Base-by-base conservation (phyloP, 148 eudicot species). In the Dysphania ambrosioides region DNA sequence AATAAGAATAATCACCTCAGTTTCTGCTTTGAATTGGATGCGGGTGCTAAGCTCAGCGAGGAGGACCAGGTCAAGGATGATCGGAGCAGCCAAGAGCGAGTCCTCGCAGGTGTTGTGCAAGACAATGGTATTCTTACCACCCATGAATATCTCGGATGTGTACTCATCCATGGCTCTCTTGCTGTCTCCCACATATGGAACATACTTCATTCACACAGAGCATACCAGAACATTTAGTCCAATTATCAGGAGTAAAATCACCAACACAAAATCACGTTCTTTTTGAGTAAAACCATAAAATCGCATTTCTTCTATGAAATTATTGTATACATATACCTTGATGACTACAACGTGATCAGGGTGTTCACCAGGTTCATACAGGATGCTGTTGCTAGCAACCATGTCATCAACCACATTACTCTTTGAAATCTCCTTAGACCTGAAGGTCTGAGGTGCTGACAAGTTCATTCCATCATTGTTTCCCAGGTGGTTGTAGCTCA, bases 161-260 rank as follows among this genome's bases (percentile, higher is more conserved):
- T 94, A 94, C 84, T 94, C 97, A 53, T 94, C 98, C 98, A 94
- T 94, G 29, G 98, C 98, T 74, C 97, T 91, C 89, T 94, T 94
- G 88, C 93, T 90, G 74, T 94, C 98, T 35, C 90, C 98, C 71
- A 94, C 98, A 57, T 94, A 94, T 8, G 98, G 98, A 68, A 94
- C 98, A 83, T 94, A 94, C 98, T 90, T 75, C 44, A 76, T 32
- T 60, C 49, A 19, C 55, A 42, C 32, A 26, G 31, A 24, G 11
- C 31, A 62, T n/a, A 12, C 35, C 29, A 30, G 26, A 57, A 42
- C 44, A 34, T n/a, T 56, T 8, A 72, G 30, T 18, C 66, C 18
- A 41, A 9, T n/a, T 44, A 31, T 57, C 36, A 27, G 18, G 47
- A 10, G 21, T 21, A 18, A 57, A 65, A 12, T n/a, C 30, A 27